Percentiles rank a stretch among this genome's conserved stretches.
Evolutionary conservation across 192 early-diverging fungal genomes (phyloP).

Genomic region (Coemansia nantahalensis): DNA sequence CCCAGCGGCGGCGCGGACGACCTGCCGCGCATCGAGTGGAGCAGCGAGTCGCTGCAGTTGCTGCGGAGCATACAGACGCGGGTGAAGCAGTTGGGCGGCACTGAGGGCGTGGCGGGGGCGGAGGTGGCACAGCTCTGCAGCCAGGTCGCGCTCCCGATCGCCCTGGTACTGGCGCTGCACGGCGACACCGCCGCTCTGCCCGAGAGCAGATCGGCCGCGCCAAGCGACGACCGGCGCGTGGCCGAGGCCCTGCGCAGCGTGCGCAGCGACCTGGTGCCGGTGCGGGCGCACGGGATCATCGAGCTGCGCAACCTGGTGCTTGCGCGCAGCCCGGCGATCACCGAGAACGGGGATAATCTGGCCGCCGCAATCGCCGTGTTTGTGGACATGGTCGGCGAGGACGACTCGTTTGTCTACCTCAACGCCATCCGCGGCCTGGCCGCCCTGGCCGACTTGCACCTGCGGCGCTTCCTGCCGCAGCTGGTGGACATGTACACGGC

Average conservation of each 20-base stretch:
- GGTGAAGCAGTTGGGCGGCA: slow-evolving; percentile 8
- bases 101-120: neutral
- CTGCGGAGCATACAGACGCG: slow-evolving; percentile 22
- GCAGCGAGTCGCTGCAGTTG: slow-evolving; percentile 11
- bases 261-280: slow-evolving; percentile 74
- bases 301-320: slow-evolving; percentile 81
- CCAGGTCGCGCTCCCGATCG: slow-evolving; percentile 19
- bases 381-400: slow-evolving; percentile 69
- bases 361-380: slow-evolving; percentile 72
- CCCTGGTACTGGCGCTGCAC: slow-evolving; percentile 38
- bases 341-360: slow-evolving; percentile 52
- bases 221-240: slow-evolving; percentile 59
- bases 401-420: slow-evolving; percentile 90
- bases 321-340: slow-evolving; percentile 58
- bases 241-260: slow-evolving; percentile 75
- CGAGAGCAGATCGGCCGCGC: slow-evolving; percentile 1
- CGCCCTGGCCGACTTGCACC: slow-evolving; percentile 79
- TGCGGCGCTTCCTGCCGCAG: slow-evolving; percentile 62
- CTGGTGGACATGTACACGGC: slow-evolving; percentile 67
- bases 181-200: too few species aligned
- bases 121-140: slow-evolving; percentile 7
- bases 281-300: slow-evolving; percentile 84
- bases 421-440: slow-evolving; percentile 88
- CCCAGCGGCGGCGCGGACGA: neutral
- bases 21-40: slow-evolving; percentile 16